A percentile compares a stretch with the other conserved stretches of the same genome.
Evolutionary conservation across 192 early-diverging fungal genomes (phyloP).

Genomic region (Mortierella alpina): DNA sequence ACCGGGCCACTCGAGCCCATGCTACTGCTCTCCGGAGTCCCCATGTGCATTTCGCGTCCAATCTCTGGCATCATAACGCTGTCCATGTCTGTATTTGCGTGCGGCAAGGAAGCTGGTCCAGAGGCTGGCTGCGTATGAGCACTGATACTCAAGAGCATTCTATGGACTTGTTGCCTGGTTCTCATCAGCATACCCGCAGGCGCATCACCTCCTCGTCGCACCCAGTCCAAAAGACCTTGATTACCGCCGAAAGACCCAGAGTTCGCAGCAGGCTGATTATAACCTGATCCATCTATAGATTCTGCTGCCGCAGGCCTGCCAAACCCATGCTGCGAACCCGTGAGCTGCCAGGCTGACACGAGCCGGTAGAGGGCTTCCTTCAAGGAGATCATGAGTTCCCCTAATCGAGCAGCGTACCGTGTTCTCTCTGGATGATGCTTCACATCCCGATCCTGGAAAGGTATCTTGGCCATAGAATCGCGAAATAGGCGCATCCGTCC

Average conservation of each 20-base stretch:
- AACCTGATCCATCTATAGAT: neutral
- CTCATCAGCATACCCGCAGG: conserved; percentile 20
- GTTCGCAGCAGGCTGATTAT: neutral
- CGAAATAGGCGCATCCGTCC: conserved; percentile 66
- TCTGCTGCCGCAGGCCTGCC: neutral
- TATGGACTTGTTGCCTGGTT: conserved; percentile 21
- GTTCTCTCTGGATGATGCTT: conserved; percentile 13
- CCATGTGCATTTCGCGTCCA: too few species aligned
- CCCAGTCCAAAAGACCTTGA: conserved; percentile 36
- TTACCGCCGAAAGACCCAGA: conserved; percentile 1
- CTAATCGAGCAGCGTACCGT: conserved; percentile 21
- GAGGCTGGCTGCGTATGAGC: conserved; percentile 34
- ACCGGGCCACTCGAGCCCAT: conserved; percentile 11
- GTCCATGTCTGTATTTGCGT: conserved; percentile 39
- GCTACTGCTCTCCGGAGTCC: neutral
- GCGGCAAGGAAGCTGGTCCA: conserved; percentile 29
- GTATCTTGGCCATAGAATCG: conserved; percentile 70
- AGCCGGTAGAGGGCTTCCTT: conserved; percentile 22
- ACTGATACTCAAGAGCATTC: conserved; percentile 11
- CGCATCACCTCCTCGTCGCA: conserved; percentile 36
- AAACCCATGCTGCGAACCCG: neutral
- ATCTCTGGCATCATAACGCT: neutral
- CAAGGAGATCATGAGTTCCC: conserved; percentile 28
- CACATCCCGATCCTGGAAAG: conserved; percentile 51
- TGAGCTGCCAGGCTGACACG: conserved; percentile 19